phyloP scores from a whole-genome alignment of 495 filamentous ascomycete genomes.

The Xylaria nigripes region DNA sequence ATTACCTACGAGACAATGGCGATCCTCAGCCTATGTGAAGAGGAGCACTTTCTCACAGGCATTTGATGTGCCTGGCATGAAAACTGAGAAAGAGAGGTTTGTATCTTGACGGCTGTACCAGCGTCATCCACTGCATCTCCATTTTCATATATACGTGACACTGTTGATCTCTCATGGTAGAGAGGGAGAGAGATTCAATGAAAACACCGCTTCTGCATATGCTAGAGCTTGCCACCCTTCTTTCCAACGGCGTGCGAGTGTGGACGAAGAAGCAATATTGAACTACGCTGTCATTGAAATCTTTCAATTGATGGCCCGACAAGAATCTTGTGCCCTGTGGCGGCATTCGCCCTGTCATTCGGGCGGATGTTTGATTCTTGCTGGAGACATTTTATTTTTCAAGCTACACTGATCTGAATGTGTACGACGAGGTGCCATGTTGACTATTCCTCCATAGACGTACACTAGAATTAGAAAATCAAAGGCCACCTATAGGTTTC shows the following conservation, averaged over 20 bases:
- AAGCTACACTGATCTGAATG: neutral
- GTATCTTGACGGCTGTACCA: neutral
- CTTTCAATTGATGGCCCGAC: slow-evolving; percentile 5
- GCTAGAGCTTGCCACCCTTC: slow-evolving; percentile 46
- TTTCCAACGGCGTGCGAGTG: slow-evolving; percentile 40
- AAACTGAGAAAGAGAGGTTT: neutral
- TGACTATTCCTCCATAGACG: neutral
- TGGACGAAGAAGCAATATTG: slow-evolving; percentile 48
- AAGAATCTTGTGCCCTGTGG: slow-evolving; percentile 7
- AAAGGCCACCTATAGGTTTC: too few species aligned
- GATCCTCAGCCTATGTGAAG: neutral
- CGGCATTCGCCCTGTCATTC: slow-evolving; percentile 21
- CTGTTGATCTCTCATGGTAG: too few species aligned
- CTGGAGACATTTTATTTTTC: slow-evolving; percentile 19
- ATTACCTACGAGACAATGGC: neutral
- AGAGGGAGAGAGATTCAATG: neutral
- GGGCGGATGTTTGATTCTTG: slow-evolving; percentile 24
- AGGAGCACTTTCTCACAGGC: neutral
- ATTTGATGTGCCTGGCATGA: neutral
- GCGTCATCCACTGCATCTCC: neutral
- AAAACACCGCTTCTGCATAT: slow-evolving; percentile 34
- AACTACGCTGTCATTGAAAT: slow-evolving; percentile 14
- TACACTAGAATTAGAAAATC: neutral
- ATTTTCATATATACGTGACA: neutral
- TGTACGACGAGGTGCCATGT: neutral